phyloP scores from a whole-genome alignment of 129 eudicot genomes.

The Artemisia argyi region DNA sequence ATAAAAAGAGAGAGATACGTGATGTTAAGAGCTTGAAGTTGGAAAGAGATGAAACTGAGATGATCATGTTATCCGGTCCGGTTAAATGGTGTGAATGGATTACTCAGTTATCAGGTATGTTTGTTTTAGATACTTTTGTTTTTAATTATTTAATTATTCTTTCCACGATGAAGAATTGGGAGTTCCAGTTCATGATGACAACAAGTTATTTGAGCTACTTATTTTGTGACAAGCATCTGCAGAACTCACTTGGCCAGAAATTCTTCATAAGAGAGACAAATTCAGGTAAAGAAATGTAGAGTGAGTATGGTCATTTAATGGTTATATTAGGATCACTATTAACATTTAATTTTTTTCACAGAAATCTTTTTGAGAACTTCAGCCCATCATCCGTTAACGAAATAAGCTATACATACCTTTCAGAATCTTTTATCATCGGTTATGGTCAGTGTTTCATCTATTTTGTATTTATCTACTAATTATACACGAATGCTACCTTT shows the following conservation, averaged over 20 bases:
- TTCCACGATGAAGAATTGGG: conserved; percentile 96
- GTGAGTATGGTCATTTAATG: conserved; percentile 10
- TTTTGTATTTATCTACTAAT: too few relatives aligned
- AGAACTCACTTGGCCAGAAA: conserved; percentile 75
- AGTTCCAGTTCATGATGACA: conserved; percentile 70
- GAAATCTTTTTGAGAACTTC: conserved; percentile 58
- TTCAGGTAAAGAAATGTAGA: conserved; percentile 51
- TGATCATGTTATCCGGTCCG: conserved; percentile 29
- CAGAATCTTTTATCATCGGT: too few relatives aligned
- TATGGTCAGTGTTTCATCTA: too few relatives aligned
- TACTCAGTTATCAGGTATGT: conserved; percentile 68
- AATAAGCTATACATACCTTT: too few relatives aligned
- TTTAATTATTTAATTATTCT: neutral
- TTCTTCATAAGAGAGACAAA: conserved; percentile 58
- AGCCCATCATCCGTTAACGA: conserved; percentile 54
- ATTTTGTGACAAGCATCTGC: conserved; percentile 74
- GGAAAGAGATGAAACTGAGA: conserved; percentile 26
- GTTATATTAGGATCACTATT: neutral
- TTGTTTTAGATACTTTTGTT: neutral
- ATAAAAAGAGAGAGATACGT: conserved; percentile 24
- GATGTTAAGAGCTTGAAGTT: conserved; percentile 13
- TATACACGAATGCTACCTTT: too few relatives aligned
- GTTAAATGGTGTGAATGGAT: conserved; percentile 83
- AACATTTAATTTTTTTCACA: conserved; percentile 19
- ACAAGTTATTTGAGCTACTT: conserved; percentile 65